phyloP scores from a whole-genome alignment of 441 rosid species.

The Populus hybrid region DNA sequence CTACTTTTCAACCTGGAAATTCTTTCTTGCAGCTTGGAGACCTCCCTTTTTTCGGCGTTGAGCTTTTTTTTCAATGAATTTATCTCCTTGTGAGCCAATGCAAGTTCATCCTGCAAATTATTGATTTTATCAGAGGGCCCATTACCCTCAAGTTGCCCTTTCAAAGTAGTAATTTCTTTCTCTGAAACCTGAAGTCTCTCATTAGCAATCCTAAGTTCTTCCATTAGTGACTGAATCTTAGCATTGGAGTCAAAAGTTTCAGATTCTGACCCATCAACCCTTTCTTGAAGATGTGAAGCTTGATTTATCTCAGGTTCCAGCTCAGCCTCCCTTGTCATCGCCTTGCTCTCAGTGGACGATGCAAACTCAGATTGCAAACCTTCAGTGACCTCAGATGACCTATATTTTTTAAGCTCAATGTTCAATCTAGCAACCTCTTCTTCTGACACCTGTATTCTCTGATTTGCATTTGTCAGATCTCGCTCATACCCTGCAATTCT shows the following conservation, averaged over 20 bases:
- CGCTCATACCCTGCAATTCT: conserved; percentile 44
- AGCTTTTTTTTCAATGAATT: conserved; percentile 44
- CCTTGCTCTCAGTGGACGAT: conserved; percentile 10
- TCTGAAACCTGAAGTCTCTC: conserved; percentile 51
- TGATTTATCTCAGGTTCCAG: conserved; percentile 13
- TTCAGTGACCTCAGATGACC: conserved; percentile 1
- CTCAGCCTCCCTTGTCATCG: conserved; percentile 7
- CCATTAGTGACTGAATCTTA: conserved; percentile 39
- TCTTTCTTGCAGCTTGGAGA: conserved; percentile 68
- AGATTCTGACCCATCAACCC: conserved; percentile 3
- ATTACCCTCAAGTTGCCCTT: conserved; percentile 35
- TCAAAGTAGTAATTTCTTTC: conserved; percentile 45
- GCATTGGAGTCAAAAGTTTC: conserved; percentile 24
- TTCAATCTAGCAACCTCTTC: conserved; percentile 56
- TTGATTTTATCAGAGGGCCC: conserved; percentile 35
- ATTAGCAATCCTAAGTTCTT: conserved; percentile 50
- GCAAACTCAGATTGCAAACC: conserved; percentile 24
- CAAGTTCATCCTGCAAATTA: conserved; percentile 50
- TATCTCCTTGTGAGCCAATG: conserved; percentile 47
- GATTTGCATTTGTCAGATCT: conserved; percentile 53
- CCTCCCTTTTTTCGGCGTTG: conserved; percentile 58
- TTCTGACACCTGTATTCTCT: conserved; percentile 38
- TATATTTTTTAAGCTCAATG: conserved; percentile 46
- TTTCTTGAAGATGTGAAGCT: conserved; percentile 14
- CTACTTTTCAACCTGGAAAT: conserved; percentile 58